These are phyloP conservation scores for Halophytophthora polymorphica DNA, from an alignment of 352 stramenopile species.

Conservation along the genomic window DNA sequence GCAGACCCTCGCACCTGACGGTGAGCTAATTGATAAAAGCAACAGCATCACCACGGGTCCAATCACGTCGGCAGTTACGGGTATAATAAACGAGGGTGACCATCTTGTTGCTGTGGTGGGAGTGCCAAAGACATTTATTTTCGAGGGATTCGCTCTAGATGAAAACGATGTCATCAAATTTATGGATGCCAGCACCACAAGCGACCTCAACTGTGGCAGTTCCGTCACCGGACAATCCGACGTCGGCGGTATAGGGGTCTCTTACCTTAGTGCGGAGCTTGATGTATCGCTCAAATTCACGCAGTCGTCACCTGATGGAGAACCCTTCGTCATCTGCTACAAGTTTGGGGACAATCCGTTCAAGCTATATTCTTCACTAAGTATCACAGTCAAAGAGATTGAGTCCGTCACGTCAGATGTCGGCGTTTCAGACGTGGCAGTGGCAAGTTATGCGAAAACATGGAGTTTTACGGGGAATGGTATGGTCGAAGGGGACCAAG, in stretches of 20 bases:
- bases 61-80: slow-evolving; percentile 35
- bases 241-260: slow-evolving; percentile 37
- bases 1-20: slow-evolving; percentile 35
- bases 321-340: slow-evolving; percentile 59
- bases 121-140: slow-evolving; percentile 44
- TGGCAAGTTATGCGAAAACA: slow-evolving; percentile 46
- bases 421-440: slow-evolving; percentile 36
- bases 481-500: slow-evolving; percentile 34
- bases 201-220: slow-evolving; percentile 48
- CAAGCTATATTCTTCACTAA: slow-evolving; percentile 46
- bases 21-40: slow-evolving; percentile 45
- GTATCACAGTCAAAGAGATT: slow-evolving; percentile 58
- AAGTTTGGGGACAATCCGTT: slow-evolving; percentile 72
- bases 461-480: slow-evolving; percentile 51
- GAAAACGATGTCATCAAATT: slow-evolving; percentile 59
- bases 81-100: slow-evolving; percentile 40
- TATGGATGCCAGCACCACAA: slow-evolving; percentile 50
- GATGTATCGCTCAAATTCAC: slow-evolving; percentile 36
- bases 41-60: slow-evolving; percentile 26
- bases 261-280: slow-evolving; percentile 19
- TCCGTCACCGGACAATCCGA: slow-evolving; percentile 41
- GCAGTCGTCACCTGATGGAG: slow-evolving; percentile 32
- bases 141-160: slow-evolving; percentile 38
- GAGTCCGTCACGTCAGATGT: slow-evolving; percentile 22
- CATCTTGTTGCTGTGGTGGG: slow-evolving; percentile 47